Evolutionary conservation across 176 grass and related monocot genomes (phyloP).

Genomic region (Aegilops longissima): DNA sequence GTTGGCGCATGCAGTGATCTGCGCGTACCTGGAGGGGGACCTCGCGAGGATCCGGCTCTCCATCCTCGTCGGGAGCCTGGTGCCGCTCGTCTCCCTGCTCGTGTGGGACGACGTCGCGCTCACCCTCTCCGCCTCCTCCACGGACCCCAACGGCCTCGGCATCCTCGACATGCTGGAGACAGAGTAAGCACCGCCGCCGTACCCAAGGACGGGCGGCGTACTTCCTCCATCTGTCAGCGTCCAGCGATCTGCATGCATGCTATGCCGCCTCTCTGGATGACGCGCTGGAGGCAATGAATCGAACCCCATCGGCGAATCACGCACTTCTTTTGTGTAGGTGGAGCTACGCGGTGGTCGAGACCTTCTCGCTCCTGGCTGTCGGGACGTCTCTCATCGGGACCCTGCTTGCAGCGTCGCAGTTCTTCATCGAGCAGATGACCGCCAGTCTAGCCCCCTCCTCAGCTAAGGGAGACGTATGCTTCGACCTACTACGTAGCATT

Average conservation of each 20-base stretch:
- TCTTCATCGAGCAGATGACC: conserved; percentile 79
- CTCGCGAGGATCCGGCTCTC: conserved; percentile 63
- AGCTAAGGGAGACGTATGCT: background rate
- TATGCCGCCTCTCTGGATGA: background rate
- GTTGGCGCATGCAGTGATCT: conserved; percentile 53
- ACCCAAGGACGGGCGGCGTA: background rate
- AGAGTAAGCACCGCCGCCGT: conserved; percentile 34
- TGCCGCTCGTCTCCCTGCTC: conserved; percentile 67
- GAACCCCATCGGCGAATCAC: background rate
- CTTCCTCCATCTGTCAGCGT: background rate
- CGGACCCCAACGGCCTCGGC: conserved; percentile 47
- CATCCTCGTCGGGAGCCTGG: conserved; percentile 65
- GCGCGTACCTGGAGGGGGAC: conserved; percentile 78
- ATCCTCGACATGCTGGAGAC: conserved; percentile 58
- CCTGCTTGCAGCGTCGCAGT: conserved; percentile 69
- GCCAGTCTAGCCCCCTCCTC: conserved; percentile 23
- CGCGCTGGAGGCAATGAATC: background rate
- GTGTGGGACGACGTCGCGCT: conserved; percentile 83
- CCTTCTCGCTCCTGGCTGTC: conserved; percentile 79
- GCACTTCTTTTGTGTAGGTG: conserved; percentile 31
- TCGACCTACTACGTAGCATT: too few relatives aligned
- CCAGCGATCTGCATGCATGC: background rate
- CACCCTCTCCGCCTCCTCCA: conserved; percentile 40
- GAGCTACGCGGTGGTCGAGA: conserved; percentile 60
- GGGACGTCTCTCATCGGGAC: conserved; percentile 77